Conservation (phyloP, 495 filamentous ascomycete species). For the Aspergillus haitiensis region DNA sequence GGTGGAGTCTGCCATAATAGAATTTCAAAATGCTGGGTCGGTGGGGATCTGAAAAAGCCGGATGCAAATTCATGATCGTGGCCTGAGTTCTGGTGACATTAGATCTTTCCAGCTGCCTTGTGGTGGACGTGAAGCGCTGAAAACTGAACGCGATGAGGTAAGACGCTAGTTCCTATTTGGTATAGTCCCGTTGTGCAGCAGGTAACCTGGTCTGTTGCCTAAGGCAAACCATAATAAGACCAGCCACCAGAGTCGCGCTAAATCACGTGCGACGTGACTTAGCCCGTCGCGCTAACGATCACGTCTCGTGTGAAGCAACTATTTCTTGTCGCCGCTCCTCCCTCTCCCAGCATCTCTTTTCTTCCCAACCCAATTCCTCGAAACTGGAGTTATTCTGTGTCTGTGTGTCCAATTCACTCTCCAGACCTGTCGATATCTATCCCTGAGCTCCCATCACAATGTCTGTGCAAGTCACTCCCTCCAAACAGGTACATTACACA, state of each 20-base stretch:
- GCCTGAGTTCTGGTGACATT: not conserved
- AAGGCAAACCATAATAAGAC: conserved; percentile 10
- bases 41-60: not conserved
- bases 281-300: conserved; percentile 47
- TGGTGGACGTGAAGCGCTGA: not conserved
- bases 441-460: conserved; percentile 47
- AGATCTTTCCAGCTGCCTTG: not conserved
- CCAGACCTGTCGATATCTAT: conserved; percentile 10
- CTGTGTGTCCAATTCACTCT: conserved; percentile 26
- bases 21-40: not conserved
- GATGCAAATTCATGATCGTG: not conserved
- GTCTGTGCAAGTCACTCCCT: conserved; percentile 75
- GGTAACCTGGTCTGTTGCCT: not conserved
- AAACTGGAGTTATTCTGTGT: conserved; percentile 22
- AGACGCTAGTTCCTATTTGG: too few relatives aligned
- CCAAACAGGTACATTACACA: conserved; percentile 71
- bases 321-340: conserved; percentile 32
- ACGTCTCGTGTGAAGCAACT: conserved; percentile 36
- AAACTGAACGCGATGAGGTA: not conserved
- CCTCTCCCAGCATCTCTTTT: conserved; percentile 25
- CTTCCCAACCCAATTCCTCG: conserved; percentile 28
- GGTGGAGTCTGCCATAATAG: not conserved
- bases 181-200: not conserved
- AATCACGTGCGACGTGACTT: conserved; percentile 51
- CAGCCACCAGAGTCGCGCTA: conserved; percentile 28